Base-by-base conservation (phyloP, 257 asterid genomes). In the Forsythia suspensa region DNA sequence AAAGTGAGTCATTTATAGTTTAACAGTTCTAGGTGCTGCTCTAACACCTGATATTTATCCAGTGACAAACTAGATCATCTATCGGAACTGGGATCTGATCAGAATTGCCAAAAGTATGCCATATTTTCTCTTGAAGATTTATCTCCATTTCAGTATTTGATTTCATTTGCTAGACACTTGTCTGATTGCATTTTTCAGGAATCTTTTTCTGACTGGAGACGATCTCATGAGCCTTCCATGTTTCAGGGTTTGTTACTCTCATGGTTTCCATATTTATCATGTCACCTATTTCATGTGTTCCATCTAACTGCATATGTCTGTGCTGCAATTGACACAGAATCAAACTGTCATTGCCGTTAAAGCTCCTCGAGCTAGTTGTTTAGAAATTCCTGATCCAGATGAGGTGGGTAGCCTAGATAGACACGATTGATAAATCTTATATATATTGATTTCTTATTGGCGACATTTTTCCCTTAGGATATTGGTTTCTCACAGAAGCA, bases 301-400 rank as follows among this genome's bases (percentile, higher is more conserved):
- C 46, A 61, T 82, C 73, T 71, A 51, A 57, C 51, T 8, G 75
- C 66, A 44, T 44, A n/a, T n/a, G 38, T 74, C 48, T 77, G 55
- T 76, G 74, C 52, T 67, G 82, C 59, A 4, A 79, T 63, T 71
- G n/a, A 75, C 76, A 40, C 91, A 94, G 98, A 80, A 89, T 81
- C 86, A 86, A 81, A 88, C 91, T 76, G 85, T 87, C 34, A 86
- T 94, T 61, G 91, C 90, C 43, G 41, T 94, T 68, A 85, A 94
- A 87, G 94, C 98, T 82, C 97, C 98, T 21, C 90, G 81, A 82
- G 97, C 95, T 44, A 94, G 95, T 87, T 71, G 79, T 63, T 44
- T 90, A 55, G 92, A 84, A 89, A 96, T 94, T 70, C 97, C 95
- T 36, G 96, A 90, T 82, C 98, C 98, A 48, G 89, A 90, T 80